Conservation (phyloP, 2,329 filamentous ascomycete genomes). For the Cladosporium sp. region DNA sequence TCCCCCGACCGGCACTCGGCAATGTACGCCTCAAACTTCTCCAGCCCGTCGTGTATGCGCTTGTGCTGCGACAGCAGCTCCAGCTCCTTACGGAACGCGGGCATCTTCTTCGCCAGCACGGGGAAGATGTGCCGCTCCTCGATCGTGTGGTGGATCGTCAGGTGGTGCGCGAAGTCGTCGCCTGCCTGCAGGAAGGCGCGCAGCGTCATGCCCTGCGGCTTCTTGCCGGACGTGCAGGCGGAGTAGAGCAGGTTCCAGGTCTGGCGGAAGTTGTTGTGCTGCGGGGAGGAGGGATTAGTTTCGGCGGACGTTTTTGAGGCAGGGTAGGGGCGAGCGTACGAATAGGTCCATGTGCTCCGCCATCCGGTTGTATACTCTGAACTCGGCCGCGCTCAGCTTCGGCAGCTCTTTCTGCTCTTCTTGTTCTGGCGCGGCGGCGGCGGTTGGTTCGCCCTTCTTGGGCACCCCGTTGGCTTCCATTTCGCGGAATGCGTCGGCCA, state of each 20-base stretch:
- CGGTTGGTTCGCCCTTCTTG: constrained; percentile 16
- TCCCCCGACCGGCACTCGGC: constrained; percentile 49
- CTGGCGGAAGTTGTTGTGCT: constrained; percentile 72
- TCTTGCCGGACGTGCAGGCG: constrained; percentile 54
- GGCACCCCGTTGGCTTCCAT: constrained; percentile 22
- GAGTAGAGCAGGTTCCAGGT: constrained; percentile 66
- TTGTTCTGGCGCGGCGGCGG: constrained; percentile 14
- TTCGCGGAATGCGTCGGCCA: constrained; percentile 21
- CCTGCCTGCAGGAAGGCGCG: constrained; percentile 62
- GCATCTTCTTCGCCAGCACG: constrained; percentile 68
- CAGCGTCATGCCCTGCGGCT: constrained; percentile 59
- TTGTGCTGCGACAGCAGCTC: constrained; percentile 68
- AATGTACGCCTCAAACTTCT: constrained; percentile 29
- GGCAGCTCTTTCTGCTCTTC: constrained; percentile 41
- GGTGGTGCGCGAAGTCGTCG: constrained; percentile 61
- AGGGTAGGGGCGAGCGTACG: constrained; percentile 40
- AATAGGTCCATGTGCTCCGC: constrained; percentile 70
- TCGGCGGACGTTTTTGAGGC: background rate
- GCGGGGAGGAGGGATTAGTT: background rate
- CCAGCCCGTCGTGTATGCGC: constrained; percentile 62
- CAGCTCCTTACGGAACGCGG: constrained; percentile 62
- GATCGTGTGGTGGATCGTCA: constrained; percentile 74
- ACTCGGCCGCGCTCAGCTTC: constrained; percentile 60
- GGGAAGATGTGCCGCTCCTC: constrained; percentile 82
- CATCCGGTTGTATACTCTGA: constrained; percentile 63